These are phyloP conservation scores for Citrus mangshanensis DNA, from an alignment of 345 rosid species.

Conservation along the genomic window DNA sequence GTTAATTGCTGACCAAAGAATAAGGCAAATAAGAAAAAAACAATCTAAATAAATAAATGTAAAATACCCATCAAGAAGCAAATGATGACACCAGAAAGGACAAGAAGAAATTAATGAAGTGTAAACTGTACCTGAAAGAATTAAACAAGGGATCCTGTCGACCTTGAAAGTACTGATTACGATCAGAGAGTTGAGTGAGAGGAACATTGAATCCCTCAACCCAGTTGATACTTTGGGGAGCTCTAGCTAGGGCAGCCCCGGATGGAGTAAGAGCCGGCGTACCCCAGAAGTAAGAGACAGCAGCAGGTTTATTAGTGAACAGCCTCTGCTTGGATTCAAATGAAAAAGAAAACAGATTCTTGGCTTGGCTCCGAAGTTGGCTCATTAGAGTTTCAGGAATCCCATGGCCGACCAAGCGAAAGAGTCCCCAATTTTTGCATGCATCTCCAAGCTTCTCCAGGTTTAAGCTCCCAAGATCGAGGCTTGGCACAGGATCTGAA, in stretches of 20 bases:
- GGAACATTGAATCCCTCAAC: conserved; percentile 70
- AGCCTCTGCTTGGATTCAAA: conserved; percentile 44
- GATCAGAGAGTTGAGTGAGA: conserved; percentile 40
- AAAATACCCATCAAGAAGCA: not conserved
- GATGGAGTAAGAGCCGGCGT: conserved; percentile 61
- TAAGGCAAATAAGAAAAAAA: no score
- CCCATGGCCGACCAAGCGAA: conserved; percentile 69
- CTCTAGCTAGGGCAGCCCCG: conserved; percentile 45
- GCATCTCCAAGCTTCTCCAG: conserved; percentile 42
- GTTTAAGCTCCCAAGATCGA: conserved; percentile 48
- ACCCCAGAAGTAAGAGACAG: conserved; percentile 77
- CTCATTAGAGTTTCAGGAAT: conserved; percentile 41
- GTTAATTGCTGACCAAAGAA: no score
- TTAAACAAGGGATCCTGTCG: conserved; percentile 27
- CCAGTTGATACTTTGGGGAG: conserved; percentile 40
- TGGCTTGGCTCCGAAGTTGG: conserved; percentile 40
- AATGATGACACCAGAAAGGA: not conserved
- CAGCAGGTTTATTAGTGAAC: conserved; percentile 27
- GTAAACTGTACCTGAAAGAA: conserved; percentile 54
- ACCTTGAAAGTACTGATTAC: not conserved
- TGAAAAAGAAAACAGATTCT: conserved; percentile 41
- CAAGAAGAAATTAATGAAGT: not conserved
- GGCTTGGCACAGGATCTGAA: conserved; percentile 38
- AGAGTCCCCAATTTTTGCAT: conserved; percentile 64
- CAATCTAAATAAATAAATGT: no score